phyloP scores from a whole-genome alignment of 176 grass and related monocot species.

The Triticum timopheevii region DNA sequence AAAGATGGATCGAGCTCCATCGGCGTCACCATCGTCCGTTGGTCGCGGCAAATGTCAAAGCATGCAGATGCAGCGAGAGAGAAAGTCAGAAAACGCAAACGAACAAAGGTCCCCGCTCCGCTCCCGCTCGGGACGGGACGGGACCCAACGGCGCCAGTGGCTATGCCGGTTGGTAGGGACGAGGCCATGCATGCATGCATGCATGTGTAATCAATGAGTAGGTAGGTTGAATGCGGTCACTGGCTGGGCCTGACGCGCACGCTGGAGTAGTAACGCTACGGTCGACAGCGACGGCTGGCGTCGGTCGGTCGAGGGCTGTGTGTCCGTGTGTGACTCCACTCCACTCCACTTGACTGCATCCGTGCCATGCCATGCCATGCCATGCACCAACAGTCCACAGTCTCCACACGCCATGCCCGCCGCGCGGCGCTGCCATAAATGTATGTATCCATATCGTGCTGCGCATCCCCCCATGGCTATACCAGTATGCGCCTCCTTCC shows the following conservation, averaged over 20 bases:
- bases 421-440: too few relatives aligned
- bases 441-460: too few relatives aligned
- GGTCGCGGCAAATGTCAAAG: too few relatives aligned
- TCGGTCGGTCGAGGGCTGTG: neutral
- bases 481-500: too few relatives aligned
- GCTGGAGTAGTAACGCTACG: neutral
- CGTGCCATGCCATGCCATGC: neutral
- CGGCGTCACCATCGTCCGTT: too few relatives aligned
- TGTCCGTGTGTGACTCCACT: neutral
- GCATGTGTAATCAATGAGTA: conserved; percentile 1
- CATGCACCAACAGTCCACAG: neutral
- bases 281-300: neutral
- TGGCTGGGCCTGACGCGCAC: neutral
- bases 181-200: neutral
- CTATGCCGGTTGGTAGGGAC: neutral
- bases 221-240: neutral
- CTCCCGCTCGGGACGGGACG: too few relatives aligned
- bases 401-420: neutral
- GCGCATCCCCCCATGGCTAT: too few relatives aligned
- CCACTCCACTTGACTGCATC: neutral
- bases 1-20: too few relatives aligned
- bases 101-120: too few relatives aligned
- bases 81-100: too few relatives aligned
- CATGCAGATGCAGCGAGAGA: too few relatives aligned
- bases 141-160: too few relatives aligned